phyloP scores from a whole-genome alignment of 2,329 filamentous ascomycete genomes.

The Claviceps capensis region DNA sequence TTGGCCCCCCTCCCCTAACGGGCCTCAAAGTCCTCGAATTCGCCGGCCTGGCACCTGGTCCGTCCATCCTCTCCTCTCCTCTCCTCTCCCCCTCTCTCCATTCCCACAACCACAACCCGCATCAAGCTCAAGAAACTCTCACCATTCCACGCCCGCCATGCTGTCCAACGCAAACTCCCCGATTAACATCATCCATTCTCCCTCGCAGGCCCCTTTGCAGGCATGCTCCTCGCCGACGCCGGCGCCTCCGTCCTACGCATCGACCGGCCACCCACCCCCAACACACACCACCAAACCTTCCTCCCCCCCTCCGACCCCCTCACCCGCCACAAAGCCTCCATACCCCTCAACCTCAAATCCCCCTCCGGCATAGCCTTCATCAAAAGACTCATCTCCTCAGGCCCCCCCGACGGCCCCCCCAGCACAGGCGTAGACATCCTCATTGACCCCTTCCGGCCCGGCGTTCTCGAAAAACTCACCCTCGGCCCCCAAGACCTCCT shows the following conservation, averaged over 20 bases:
- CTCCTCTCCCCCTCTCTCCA: neutral
- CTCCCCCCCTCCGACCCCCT: constrained; percentile 40
- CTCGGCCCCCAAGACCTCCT: constrained; percentile 59
- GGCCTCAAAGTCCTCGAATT: constrained; percentile 46
- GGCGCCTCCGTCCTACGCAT: constrained; percentile 80
- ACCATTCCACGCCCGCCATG: too few species aligned
- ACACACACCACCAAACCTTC: neutral
- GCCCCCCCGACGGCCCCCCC: too few species aligned
- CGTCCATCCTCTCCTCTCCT: constrained; percentile 3
- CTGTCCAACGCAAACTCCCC: too few species aligned
- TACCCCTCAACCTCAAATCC: constrained; percentile 67
- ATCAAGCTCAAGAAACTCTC: too few species aligned
- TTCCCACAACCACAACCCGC: too few species aligned
- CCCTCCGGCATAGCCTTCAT: constrained; percentile 50
- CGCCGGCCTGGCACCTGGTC: constrained; percentile 49
- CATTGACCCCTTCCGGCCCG: constrained; percentile 87
- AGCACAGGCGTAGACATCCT: constrained; percentile 62
- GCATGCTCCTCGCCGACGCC: constrained; percentile 77
- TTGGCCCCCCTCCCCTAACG: constrained; percentile 22
- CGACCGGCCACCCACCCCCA: constrained; percentile 43
- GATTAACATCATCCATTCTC: neutral
- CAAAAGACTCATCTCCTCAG: constrained; percentile 42
- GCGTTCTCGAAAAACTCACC: constrained; percentile 73
- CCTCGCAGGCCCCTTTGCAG: constrained; percentile 66
- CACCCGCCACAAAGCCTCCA: constrained; percentile 66